phyloP scores from a whole-genome alignment of 129 eudicot genomes.

The Artemisia argyi region DNA sequence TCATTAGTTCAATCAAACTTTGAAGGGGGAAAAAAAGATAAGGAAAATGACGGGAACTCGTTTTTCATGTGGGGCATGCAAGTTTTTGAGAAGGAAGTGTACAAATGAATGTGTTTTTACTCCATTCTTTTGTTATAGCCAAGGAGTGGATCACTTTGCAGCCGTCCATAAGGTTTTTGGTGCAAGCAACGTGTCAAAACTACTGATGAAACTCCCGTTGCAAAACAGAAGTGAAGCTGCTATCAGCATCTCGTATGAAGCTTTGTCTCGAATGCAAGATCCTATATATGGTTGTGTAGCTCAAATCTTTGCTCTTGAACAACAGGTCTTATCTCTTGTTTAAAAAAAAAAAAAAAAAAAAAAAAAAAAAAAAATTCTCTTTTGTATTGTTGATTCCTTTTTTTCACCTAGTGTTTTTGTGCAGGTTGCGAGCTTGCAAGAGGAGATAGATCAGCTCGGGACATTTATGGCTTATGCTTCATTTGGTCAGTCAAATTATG shows the following conservation, averaged over 20 bases:
- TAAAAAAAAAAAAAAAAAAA: not conserved
- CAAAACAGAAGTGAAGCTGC: conserved; percentile 80
- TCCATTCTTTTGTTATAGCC: conserved; percentile 66
- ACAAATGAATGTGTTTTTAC: conserved; percentile 67
- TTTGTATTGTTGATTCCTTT: not conserved
- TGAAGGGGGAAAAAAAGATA: not conserved
- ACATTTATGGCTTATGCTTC: conserved; percentile 46
- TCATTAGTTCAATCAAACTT: not conserved
- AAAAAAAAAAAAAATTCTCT: no score
- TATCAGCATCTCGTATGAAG: conserved; percentile 64
- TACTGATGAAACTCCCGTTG: conserved; percentile 57
- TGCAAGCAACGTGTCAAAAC: conserved; percentile 86
- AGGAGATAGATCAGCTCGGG: conserved; percentile 62
- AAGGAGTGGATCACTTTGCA: conserved; percentile 63
- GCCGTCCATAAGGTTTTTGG: conserved; percentile 94
- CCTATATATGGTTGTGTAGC: conserved; percentile 88
- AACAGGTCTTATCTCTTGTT: conserved; percentile 47
- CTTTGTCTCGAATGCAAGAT: conserved; percentile 77
- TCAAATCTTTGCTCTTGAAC: conserved; percentile 73
- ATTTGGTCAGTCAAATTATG: conserved; percentile 24
- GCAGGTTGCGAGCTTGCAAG: conserved; percentile 74
- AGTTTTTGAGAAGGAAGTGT: conserved; percentile 80
- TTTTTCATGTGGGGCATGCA: conserved; percentile 97
- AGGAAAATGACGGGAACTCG: conserved; percentile 64
- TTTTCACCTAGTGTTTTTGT: not conserved